Evolutionary conservation across 2,329 filamentous ascomycete species (phyloP).

Genomic region (Aspergillus neotritici): DNA sequence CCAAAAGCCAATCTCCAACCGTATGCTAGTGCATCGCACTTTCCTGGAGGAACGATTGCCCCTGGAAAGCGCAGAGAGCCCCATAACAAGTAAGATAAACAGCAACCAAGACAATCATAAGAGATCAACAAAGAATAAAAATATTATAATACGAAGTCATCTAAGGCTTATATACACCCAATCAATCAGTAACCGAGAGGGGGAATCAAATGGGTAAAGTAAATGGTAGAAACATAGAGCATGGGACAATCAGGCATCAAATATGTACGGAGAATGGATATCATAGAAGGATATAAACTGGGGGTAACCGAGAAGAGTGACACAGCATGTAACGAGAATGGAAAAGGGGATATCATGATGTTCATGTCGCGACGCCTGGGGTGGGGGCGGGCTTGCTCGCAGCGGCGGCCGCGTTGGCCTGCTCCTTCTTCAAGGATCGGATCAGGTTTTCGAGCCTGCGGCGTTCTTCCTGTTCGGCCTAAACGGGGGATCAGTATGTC

Average conservation of each 20-base stretch:
- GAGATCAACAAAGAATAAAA: background rate
- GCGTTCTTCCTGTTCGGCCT: slow-evolving; percentile 68
- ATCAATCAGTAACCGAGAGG: no score
- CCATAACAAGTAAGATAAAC: background rate
- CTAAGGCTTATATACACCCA: no score
- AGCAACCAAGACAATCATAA: no score
- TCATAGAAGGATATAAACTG: background rate
- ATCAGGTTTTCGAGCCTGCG: slow-evolving; percentile 60
- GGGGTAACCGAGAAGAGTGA: slow-evolving; percentile 1
- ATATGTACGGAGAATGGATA: slow-evolving; percentile 15
- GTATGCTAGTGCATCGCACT: slow-evolving; percentile 1
- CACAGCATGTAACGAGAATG: slow-evolving; percentile 10
- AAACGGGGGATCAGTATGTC: no score
- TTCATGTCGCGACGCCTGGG: slow-evolving; percentile 31
- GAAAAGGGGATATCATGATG: slow-evolving; percentile 23
- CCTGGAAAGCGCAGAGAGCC: background rate
- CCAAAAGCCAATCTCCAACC: background rate
- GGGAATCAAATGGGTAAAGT: no score
- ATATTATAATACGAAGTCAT: slow-evolving; percentile 15
- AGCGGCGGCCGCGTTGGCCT: slow-evolving; percentile 20
- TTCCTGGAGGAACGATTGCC: background rate
- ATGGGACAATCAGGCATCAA: slow-evolving; percentile 6
- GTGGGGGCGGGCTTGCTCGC: slow-evolving; percentile 27
- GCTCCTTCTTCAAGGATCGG: slow-evolving; percentile 45
- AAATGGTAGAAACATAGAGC: no score